Base-by-base conservation (phyloP, 768 basidiomycete species). In the Mycena galericulata region DNA sequence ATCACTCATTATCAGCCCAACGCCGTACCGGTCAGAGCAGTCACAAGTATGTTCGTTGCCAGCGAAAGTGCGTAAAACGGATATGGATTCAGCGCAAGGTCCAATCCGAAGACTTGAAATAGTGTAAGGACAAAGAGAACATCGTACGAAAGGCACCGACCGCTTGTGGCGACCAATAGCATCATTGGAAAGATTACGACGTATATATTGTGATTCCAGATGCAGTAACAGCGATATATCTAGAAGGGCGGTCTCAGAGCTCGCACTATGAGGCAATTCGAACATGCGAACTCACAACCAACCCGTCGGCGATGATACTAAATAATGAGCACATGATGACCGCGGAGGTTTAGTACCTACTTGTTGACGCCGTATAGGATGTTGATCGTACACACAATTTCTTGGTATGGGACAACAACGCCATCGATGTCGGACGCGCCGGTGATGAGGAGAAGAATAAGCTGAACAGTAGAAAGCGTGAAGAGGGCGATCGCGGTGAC, bases 11-110 rank as follows among this genome's bases (percentile, higher is more conserved):
- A 22, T 24, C 46, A 49, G 26, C 17, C 45, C 17, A n/a, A n/a
- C n/a, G n/a, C n/a, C 54, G 7, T 32, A 61, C 59, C 59, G 34
- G 59, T 61, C 29, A 61, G 41, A n/a, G 34, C 20, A 3, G 59
- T 15, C 10, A 61, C 32, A 9, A 47, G 10, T 11, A 61, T 14
- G 43, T 61, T 49, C 4, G 59, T 61, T n/a, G 45, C 59, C 29
- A 61, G 59, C 9, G 59, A 32, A 5, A 61, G 12, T 5, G 49
- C 26, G 49, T 29, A 50, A 15, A 50, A 50, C 7, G 49, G 26
- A 15, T 4, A 5, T 18, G 29, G 26, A 50, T 4, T 3, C 3
- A 18, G 26, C 2, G 15, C n/a, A 6, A 6, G 11, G 26, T 50
- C 49, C 49, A 5, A 27, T 29, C 26, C 26, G 26, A 50, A 29